Evolutionary conservation across 148 eudicot species (phyloP).

Genomic region (Chenopodium berlandieri): DNA sequence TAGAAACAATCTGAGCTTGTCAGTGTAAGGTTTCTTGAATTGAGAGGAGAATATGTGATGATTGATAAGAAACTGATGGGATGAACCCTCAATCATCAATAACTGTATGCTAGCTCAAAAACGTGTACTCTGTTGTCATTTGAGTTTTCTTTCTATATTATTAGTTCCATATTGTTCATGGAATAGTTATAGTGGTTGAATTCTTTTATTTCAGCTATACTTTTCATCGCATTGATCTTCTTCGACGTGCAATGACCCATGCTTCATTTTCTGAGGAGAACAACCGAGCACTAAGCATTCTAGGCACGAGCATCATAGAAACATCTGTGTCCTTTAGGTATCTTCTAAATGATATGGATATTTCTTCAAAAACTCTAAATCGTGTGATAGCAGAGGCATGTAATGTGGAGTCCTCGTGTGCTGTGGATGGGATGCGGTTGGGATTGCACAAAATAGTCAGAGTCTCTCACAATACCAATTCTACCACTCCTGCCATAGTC

Average conservation of each 20-base stretch:
- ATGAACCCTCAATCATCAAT: not conserved
- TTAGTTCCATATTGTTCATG: not conserved
- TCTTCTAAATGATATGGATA: slow-evolving; percentile 46
- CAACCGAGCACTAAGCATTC: slow-evolving; percentile 69
- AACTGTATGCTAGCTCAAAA: not conserved
- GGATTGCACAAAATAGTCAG: slow-evolving; percentile 64
- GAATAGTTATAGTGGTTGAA: not conserved
- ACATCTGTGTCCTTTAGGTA: slow-evolving; percentile 44
- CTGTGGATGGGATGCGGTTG: slow-evolving; percentile 52
- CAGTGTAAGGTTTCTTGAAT: not conserved
- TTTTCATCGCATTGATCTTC: slow-evolving; percentile 43
- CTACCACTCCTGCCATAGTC: slow-evolving; percentile 60
- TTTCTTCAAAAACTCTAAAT: slow-evolving; percentile 60
- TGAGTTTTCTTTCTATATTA: not conserved
- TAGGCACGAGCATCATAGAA: slow-evolving; percentile 65
- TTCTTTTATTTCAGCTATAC: slow-evolving; percentile 47
- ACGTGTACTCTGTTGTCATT: not conserved
- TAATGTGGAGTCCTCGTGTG: slow-evolving; percentile 63
- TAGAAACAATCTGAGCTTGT: not conserved
- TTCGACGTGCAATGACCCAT: slow-evolving; percentile 87
- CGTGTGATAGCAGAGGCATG: slow-evolving; percentile 43
- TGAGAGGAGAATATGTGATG: not conserved
- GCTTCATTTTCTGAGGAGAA: slow-evolving; percentile 83
- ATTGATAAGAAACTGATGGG: not conserved
- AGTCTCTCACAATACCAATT: slow-evolving; percentile 65